phyloP scores from a whole-genome alignment of 139 green algal genomes.

The Asterochloris erici region DNA sequence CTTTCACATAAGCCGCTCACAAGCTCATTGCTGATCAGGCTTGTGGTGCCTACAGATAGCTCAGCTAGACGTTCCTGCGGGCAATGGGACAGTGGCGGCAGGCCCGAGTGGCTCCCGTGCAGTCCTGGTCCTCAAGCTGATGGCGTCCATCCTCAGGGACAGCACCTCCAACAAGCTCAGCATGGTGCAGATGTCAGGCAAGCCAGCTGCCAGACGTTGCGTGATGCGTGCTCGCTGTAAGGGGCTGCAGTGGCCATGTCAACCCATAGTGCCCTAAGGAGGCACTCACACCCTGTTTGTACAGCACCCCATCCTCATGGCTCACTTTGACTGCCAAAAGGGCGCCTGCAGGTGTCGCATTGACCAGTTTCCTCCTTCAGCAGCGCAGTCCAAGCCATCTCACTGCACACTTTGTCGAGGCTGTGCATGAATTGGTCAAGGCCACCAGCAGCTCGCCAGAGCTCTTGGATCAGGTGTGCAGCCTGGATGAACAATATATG shows the following conservation, averaged over 20 bases:
- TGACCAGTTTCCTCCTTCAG: conserved; percentile 35
- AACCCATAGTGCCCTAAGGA: no score
- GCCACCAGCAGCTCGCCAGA: conserved; percentile 2
- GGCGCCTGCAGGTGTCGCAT: conserved; percentile 21
- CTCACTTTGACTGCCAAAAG: background rate
- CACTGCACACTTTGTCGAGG: conserved; percentile 17
- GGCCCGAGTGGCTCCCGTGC: conserved; percentile 2
- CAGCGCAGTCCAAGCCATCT: conserved; percentile 20
- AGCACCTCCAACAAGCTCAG: conserved; percentile 35
- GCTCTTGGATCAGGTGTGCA: conserved; percentile 3
- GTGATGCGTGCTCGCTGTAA: background rate
- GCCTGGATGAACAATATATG: background rate
- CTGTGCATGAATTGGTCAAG: conserved; percentile 24
- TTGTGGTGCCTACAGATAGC: background rate
- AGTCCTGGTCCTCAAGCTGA: conserved; percentile 24
- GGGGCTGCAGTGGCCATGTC: no score
- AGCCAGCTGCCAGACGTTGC: background rate
- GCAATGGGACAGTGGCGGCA: background rate
- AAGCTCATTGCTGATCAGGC: no score
- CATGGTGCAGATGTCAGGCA: conserved; percentile 28
- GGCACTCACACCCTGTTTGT: background rate
- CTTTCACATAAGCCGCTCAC: no score
- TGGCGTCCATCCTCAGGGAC: conserved; percentile 33
- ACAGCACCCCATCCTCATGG: background rate
- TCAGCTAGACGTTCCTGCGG: background rate